phyloP scores from a whole-genome alignment of 805 yeast genomes.

The Zygosaccharomyces lentus region DNA sequence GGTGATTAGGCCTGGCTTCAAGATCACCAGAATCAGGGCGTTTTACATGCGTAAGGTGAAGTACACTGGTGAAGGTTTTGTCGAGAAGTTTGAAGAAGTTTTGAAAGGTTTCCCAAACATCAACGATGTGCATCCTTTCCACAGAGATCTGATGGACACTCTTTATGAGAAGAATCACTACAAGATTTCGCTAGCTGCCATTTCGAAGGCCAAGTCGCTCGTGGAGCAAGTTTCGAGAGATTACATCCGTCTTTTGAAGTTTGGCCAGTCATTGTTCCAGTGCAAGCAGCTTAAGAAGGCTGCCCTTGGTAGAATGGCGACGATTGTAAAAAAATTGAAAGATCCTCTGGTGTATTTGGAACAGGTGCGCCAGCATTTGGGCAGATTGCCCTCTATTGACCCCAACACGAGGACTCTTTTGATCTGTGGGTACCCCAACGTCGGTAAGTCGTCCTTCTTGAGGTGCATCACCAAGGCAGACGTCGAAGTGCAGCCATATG shows the following conservation, averaged over 20 bases:
- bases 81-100: conserved; percentile 84
- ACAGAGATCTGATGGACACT: conserved; percentile 96
- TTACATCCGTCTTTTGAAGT: conserved; percentile 87
- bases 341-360: conserved; percentile 91
- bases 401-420: conserved; percentile 97
- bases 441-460: conserved; percentile 95
- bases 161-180: conserved; percentile 97
- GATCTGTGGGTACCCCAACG: conserved; percentile 98
- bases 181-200: conserved; percentile 92
- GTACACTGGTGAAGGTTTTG: conserved; percentile 93
- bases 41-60: conserved; percentile 98
- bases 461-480: conserved; percentile 94
- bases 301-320: conserved; percentile 99
- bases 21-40: conserved; percentile 92
- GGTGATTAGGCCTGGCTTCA: conserved; percentile 95
- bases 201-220: conserved; percentile 87
- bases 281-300: conserved; percentile 98
- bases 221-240: conserved; percentile 96
- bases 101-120: conserved; percentile 90
- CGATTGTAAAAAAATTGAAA: conserved; percentile 89
- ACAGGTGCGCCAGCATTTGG: conserved; percentile 98
- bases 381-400: conserved; percentile 96
- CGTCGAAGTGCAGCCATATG: conserved; percentile 98
- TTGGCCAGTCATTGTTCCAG: conserved; percentile 96
- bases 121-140: conserved; percentile 97